Conservation (phyloP, 768 basidiomycete species). For the Amanita fuliginea region DNA sequence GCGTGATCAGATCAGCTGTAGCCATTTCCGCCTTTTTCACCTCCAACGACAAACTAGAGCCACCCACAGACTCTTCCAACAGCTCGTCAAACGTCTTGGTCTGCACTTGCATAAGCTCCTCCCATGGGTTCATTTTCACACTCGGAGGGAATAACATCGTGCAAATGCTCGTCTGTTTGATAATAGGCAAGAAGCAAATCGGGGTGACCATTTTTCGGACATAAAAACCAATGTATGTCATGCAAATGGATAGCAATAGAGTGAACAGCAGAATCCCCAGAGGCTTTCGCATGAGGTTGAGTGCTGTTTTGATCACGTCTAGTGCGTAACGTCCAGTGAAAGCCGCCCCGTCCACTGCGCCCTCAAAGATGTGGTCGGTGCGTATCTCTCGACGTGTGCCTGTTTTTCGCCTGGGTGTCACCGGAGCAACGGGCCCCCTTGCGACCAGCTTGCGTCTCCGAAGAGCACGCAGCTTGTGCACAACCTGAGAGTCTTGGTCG, state of each 20-base stretch:
- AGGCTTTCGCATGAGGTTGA: slow-evolving; percentile 43
- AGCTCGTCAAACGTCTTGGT: slow-evolving; percentile 53
- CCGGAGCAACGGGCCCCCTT: neutral
- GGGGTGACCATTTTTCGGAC: slow-evolving; percentile 43
- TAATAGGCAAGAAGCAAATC: slow-evolving; percentile 49
- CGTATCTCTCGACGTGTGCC: slow-evolving; percentile 9
- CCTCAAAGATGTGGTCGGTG: slow-evolving; percentile 17
- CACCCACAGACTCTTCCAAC: slow-evolving; percentile 45
- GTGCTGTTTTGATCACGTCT: slow-evolving; percentile 35
- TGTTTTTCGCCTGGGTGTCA: slow-evolving; percentile 4
- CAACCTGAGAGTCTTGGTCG: neutral
- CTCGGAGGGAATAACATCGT: slow-evolving; percentile 6
- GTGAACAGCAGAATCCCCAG: slow-evolving; percentile 42
- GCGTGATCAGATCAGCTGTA: slow-evolving; percentile 50
- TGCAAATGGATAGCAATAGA: slow-evolving; percentile 36
- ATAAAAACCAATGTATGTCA: slow-evolving; percentile 27
- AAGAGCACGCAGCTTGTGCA: neutral
- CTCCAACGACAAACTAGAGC: slow-evolving; percentile 49
- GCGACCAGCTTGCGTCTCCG: slow-evolving; percentile 6
- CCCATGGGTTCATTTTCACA: slow-evolving; percentile 24
- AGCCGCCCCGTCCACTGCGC: slow-evolving; percentile 18
- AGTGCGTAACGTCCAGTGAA: slow-evolving; percentile 29
- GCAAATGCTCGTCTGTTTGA: slow-evolving; percentile 41
- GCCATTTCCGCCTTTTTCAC: slow-evolving; percentile 75
- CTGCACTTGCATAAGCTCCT: slow-evolving; percentile 47